These are phyloP conservation scores for Fusarium anguioides DNA, from an alignment of 2,329 filamentous ascomycete genomes.

Conservation along the genomic window DNA sequence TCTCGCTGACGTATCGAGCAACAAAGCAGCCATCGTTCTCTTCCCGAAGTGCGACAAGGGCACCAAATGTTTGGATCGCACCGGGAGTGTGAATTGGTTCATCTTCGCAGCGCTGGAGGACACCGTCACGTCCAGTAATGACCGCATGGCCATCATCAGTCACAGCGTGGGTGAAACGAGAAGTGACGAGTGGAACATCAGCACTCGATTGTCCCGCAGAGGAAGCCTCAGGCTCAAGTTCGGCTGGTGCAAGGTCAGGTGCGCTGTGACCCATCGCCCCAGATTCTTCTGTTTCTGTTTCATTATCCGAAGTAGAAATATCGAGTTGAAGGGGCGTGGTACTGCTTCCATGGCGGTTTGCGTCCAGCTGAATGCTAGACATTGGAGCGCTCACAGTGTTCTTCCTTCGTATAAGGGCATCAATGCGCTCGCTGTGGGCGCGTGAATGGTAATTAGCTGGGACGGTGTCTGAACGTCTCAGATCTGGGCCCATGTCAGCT, in stretches of 20 bases:
- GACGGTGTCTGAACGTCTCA: constrained; percentile 43
- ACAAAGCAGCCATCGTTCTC: constrained; percentile 73
- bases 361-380: constrained; percentile 60
- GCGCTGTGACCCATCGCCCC: constrained; percentile 10
- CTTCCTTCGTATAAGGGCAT: constrained; percentile 46
- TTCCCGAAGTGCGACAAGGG: constrained; percentile 79
- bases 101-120: constrained; percentile 85
- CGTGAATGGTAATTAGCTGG: constrained; percentile 37
- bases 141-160: constrained; percentile 84
- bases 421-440: constrained; percentile 35
- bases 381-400: constrained; percentile 54
- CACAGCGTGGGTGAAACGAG: constrained; percentile 81
- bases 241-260: not conserved
- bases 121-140: constrained; percentile 81
- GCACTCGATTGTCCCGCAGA: constrained; percentile 39
- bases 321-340: constrained; percentile 50
- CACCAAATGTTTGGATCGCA: constrained; percentile 82
- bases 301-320: constrained; percentile 48
- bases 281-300: constrained; percentile 49
- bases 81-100: constrained; percentile 91
- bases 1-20: constrained; percentile 83
- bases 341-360: constrained; percentile 52
- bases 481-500: constrained; percentile 46
- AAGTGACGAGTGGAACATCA: constrained; percentile 67
- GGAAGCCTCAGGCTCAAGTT: constrained; percentile 21